Evolutionary conservation across 208 protist genomes (phyloP).

Genomic region (Trypanosoma rangeli): DNA sequence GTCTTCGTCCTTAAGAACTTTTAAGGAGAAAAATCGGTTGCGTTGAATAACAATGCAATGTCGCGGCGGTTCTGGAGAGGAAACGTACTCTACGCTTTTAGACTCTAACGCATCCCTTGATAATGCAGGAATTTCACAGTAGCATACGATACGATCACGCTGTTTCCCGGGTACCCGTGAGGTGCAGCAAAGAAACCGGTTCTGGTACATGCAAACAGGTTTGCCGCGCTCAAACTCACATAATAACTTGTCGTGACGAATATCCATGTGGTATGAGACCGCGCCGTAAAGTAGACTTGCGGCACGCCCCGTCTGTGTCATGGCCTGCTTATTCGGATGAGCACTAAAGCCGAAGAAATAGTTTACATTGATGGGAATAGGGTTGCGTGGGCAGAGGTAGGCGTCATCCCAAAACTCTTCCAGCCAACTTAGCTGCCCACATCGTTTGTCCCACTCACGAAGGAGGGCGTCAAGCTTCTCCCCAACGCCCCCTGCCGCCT

Average conservation of each 20-base stretch:
- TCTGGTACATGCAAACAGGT: constrained; percentile 49
- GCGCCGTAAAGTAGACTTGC: constrained; percentile 40
- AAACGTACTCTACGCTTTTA: constrained; percentile 36
- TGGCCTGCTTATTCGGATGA: constrained; percentile 21
- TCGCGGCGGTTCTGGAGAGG: constrained; percentile 5
- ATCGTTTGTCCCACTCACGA: constrained; percentile 17
- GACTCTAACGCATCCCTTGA: constrained; percentile 30
- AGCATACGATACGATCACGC: constrained; percentile 40
- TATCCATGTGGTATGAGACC: constrained; percentile 20
- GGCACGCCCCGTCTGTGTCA: constrained; percentile 37
- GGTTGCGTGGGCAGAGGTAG: constrained; percentile 36
- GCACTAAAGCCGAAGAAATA: constrained; percentile 50
- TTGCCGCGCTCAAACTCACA: constrained; percentile 33
- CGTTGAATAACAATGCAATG: constrained; percentile 38
- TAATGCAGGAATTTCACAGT: constrained; percentile 22
- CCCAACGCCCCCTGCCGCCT: constrained; percentile 20
- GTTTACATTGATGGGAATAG: constrained; percentile 55
- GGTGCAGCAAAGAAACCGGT: constrained; percentile 35
- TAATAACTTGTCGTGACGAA: constrained; percentile 20
- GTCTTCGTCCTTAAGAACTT: constrained; percentile 18
- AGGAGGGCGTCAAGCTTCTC: constrained; percentile 29
- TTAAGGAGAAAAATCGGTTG: constrained; percentile 31
- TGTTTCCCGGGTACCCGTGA: constrained; percentile 33
- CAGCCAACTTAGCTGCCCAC: constrained; percentile 29
- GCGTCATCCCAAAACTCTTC: constrained; percentile 45